These are phyloP conservation scores for Colletotrichum sp. DNA, from an alignment of 2,329 filamentous ascomycete species.

Conservation along the genomic window DNA sequence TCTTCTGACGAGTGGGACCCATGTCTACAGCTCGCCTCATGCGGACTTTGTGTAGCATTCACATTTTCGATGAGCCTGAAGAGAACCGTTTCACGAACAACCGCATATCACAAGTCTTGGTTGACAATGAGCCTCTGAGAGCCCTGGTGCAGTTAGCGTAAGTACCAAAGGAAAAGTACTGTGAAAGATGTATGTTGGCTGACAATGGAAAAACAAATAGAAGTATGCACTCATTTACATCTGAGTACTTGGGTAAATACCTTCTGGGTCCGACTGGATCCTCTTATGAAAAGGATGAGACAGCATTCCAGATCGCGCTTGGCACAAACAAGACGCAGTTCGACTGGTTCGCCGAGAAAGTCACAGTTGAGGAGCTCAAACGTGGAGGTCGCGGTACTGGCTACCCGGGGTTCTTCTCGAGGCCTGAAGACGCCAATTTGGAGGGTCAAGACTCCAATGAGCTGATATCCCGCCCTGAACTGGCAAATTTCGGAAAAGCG, in stretches of 20 bases:
- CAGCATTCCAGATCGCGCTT: constrained; percentile 34
- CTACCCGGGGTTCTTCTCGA: not conserved
- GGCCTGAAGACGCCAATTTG: not conserved
- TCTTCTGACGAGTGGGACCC: not conserved
- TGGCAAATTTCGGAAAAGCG: not conserved
- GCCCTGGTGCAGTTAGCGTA: constrained; percentile 18
- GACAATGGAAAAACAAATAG: not conserved
- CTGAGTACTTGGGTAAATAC: constrained; percentile 33
- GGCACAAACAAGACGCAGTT: constrained; percentile 31
- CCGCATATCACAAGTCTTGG: constrained; percentile 34
- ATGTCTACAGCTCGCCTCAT: constrained; percentile 32
- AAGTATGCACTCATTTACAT: constrained; percentile 10
- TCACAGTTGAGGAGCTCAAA: not conserved
- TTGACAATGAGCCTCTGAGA: constrained; percentile 36
- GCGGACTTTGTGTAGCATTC: constrained; percentile 36
- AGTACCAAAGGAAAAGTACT: not conserved
- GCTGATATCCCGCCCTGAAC: not conserved
- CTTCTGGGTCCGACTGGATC: constrained; percentile 27
- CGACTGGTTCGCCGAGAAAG: constrained; percentile 36
- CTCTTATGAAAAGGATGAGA: constrained; percentile 32
- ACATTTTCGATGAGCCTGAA: constrained; percentile 33
- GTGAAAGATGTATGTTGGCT: not conserved
- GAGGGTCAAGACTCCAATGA: not conserved
- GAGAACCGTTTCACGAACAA: constrained; percentile 38
- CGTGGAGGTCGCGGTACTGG: not conserved